Evolutionary conservation across 1,284 basidiomycete species (phyloP), one percentile per base, ranked within the genome.

Genomic region (Chondrostereum purpureum): DNA sequence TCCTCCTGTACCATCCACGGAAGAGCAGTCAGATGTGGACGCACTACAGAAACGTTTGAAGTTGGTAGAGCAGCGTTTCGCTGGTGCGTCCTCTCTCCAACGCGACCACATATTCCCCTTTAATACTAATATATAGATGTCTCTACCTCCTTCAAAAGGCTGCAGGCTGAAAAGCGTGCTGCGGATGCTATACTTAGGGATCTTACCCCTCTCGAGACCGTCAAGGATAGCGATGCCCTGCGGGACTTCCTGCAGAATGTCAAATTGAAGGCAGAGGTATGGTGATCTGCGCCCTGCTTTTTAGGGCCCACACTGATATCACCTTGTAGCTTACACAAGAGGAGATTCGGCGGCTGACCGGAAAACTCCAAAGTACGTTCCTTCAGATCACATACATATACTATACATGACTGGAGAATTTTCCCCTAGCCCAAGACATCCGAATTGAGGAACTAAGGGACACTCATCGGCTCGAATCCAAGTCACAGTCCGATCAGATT

Each of bases 401-500:
- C n/a, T n/a, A n/a, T n/a, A n/a, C n/a, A n/a, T n/a, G n/a, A n/a
- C n/a, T n/a, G n/a, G n/a, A n/a, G n/a, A 14, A 47, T 44, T n/a
- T 33, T 48, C 49, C 5, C 35, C 23, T 55, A 93, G 92, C 80
- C 21, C 90, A 93, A 65, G 89, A 90, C 44, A 82, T 80, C 42
- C 83, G 84, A 2, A 76, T 91, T 16, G 84, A 89, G 52, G 91
- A 94, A 60, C 68, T 95, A 0, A 80, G 80, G 39, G 87, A 91
- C 51, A 90, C 80, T 3, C 90, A 93, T 58, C 76, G 73, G 24
- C 70, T 88, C 5, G 90, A 93, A 65, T 79, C 77, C 8, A 64
- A 74, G 20, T 92, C 90, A 10, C 87, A 87, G 51, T 77, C 77
- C 1, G 77, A 84, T 41, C 78, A 85, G 47, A 80, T 92, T 35